Percentiles rank a stretch among this genome's conserved stretches.
Evolutionary conservation across 1,284 basidiomycete genomes (phyloP).

Genomic region (Tilletia horrida): DNA sequence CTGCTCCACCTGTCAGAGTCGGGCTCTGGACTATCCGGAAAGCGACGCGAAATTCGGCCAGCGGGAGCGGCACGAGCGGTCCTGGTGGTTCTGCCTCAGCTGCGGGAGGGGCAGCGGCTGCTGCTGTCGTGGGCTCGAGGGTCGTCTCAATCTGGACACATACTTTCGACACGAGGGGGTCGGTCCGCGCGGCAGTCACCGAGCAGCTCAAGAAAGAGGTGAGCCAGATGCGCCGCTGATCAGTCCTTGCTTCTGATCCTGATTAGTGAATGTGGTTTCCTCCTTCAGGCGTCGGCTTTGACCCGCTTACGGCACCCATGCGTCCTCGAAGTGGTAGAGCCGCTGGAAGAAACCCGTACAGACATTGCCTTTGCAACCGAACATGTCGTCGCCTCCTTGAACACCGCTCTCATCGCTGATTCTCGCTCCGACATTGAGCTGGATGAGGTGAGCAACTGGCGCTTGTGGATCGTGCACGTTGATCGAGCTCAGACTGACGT

Average conservation of each 20-base stretch:
- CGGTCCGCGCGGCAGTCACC: slow-evolving; percentile 29
- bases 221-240: no score
- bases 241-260: no score
- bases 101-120: slow-evolving; percentile 14
- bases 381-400: slow-evolving; percentile 49
- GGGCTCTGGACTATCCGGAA: slow-evolving; percentile 51
- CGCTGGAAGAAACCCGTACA: slow-evolving; percentile 81
- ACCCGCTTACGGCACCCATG: slow-evolving; percentile 86
- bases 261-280: no score
- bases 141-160: slow-evolving; percentile 43
- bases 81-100: background rate
- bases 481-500: background rate
- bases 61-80: background rate
- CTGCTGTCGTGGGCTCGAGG: slow-evolving; percentile 12
- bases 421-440: slow-evolving; percentile 39
- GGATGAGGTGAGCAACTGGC: slow-evolving; percentile 69
- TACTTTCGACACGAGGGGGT: slow-evolving; percentile 31
- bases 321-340: slow-evolving; percentile 96
- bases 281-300: slow-evolving; percentile 72
- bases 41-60: slow-evolving; percentile 36
- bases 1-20: slow-evolving; percentile 34
- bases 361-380: slow-evolving; percentile 93
- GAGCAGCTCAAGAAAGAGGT: slow-evolving; percentile 52
- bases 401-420: slow-evolving; percentile 30
- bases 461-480: slow-evolving; percentile 82